Conservation (phyloP, 495 filamentous ascomycete species). For the Neurospora tetraspora region DNA sequence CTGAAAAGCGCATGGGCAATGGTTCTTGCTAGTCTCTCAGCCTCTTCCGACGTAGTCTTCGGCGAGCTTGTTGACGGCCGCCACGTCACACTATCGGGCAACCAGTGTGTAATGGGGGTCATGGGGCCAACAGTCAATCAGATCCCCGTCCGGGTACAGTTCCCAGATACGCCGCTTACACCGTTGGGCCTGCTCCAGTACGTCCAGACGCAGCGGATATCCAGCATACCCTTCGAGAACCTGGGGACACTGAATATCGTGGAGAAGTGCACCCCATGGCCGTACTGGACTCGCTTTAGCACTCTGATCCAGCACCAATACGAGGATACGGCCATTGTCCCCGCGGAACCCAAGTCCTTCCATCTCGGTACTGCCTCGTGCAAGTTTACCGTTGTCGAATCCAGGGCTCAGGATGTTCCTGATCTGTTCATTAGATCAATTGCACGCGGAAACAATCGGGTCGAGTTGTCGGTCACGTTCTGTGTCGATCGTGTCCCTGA, state of each 20-base stretch:
- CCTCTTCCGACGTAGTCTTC: conserved; percentile 36
- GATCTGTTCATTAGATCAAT: conserved; percentile 33
- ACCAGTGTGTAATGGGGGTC: conserved; percentile 28
- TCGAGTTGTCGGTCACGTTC: conserved; percentile 33
- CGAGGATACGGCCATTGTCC: conserved; percentile 24
- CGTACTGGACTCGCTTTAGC: conserved; percentile 40
- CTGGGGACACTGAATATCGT: conserved; percentile 33
- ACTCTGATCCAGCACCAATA: conserved; percentile 33
- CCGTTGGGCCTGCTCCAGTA: conserved; percentile 31
- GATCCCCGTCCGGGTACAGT: conserved; percentile 32
- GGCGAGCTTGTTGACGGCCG: conserved; percentile 42
- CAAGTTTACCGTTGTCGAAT: conserved; percentile 28
- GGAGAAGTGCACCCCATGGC: conserved; percentile 38
- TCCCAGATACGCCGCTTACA: conserved; percentile 30
- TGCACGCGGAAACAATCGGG: conserved; percentile 17
- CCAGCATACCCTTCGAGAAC: conserved; percentile 33
- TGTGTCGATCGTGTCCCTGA: conserved; percentile 29
- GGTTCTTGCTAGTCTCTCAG: conserved; percentile 35
- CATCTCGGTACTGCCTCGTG: conserved; percentile 30
- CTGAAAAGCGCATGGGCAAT: conserved; percentile 40
- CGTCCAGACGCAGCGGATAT: conserved; percentile 31
- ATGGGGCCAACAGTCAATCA: conserved; percentile 35
- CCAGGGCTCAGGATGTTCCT: conserved; percentile 27
- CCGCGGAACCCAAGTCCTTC: conserved; percentile 25
- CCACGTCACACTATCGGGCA: conserved; percentile 24